These are phyloP conservation scores for Pichiaceae sp. DNA, from an alignment of 1,139 yeast genomes.

Conservation along the genomic window DNA sequence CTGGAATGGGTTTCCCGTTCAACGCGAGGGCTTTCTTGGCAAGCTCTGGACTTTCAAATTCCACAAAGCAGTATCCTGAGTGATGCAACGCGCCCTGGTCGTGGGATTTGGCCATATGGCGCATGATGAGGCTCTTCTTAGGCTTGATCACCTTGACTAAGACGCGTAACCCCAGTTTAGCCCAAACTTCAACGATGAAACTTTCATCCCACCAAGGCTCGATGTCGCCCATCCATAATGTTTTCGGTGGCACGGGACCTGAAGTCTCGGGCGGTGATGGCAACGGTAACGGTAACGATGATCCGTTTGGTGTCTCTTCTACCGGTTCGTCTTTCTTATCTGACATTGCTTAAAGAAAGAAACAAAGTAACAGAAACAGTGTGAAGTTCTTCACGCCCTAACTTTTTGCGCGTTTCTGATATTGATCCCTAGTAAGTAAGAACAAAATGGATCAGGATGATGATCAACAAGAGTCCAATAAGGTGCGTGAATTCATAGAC, in stretches of 20 bases:
- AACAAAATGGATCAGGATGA: not conserved
- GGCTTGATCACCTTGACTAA: slow-evolving; percentile 52
- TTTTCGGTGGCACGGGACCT: slow-evolving; percentile 25
- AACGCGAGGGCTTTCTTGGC: slow-evolving; percentile 65
- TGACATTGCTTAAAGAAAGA: not conserved
- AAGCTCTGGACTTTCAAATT: slow-evolving; percentile 56
- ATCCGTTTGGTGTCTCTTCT: not conserved
- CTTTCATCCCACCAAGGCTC: slow-evolving; percentile 82
- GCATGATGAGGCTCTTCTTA: slow-evolving; percentile 26
- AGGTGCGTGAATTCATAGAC: not conserved
- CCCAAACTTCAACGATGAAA: slow-evolving; percentile 63
- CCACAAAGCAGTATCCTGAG: slow-evolving; percentile 83
- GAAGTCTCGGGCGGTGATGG: slow-evolving; percentile 42
- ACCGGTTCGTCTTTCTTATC: not conserved
- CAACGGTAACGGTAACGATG: slow-evolving; percentile 16
- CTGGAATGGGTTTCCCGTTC: slow-evolving; percentile 66
- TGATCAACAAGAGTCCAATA: not conserved
- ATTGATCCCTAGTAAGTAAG: no score
- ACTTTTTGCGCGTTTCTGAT: no score
- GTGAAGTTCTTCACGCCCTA: no score
- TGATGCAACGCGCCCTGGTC: slow-evolving; percentile 31
- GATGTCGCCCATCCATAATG: slow-evolving; percentile 91
- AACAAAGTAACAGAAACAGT: not conserved
- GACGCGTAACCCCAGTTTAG: slow-evolving; percentile 35
- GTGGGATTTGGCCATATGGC: slow-evolving; percentile 20